These are phyloP conservation scores for Alternaria rosae DNA, from an alignment of 2,329 filamentous ascomycete species.

Conservation along the genomic window DNA sequence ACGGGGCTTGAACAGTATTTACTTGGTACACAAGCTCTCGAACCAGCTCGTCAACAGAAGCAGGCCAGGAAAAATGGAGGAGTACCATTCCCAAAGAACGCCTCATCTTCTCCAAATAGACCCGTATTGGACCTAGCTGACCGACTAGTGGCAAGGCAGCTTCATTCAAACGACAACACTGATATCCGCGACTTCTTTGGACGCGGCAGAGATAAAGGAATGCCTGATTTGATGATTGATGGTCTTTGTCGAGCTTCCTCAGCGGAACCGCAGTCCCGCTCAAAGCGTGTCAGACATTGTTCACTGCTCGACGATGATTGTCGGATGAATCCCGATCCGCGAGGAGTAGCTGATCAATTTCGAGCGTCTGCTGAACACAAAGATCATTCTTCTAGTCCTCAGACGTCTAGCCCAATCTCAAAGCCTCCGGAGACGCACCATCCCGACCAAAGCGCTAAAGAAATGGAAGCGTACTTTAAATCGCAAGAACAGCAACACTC, in stretches of 20 bases:
- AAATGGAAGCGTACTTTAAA: slow-evolving; percentile 11
- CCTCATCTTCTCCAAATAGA: background rate
- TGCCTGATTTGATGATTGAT: background rate
- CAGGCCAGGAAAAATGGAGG: background rate
- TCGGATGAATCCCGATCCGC: background rate
- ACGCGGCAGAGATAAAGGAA: background rate
- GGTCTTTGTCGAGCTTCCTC: slow-evolving; percentile 2
- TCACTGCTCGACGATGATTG: background rate
- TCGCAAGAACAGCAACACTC: background rate
- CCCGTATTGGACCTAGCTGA: background rate
- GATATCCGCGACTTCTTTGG: slow-evolving; percentile 40
- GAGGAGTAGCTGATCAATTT: slow-evolving; percentile 8
- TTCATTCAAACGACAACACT: slow-evolving; percentile 21
- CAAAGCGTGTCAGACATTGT: background rate
- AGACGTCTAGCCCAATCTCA: background rate
- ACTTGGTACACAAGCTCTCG: slow-evolving; percentile 1
- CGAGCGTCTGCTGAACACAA: slow-evolving; percentile 14
- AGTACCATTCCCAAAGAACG: background rate
- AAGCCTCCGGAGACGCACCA: background rate
- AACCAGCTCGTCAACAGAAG: slow-evolving; percentile 9
- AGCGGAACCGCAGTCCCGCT: background rate
- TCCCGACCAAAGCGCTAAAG: background rate
- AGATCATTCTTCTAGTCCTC: no score
- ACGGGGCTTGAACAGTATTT: slow-evolving; percentile 32
- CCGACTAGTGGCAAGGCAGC: background rate